Conservation (phyloP, 2,329 filamentous ascomycete genomes). For the Arthrobotrys musiformis region DNA sequence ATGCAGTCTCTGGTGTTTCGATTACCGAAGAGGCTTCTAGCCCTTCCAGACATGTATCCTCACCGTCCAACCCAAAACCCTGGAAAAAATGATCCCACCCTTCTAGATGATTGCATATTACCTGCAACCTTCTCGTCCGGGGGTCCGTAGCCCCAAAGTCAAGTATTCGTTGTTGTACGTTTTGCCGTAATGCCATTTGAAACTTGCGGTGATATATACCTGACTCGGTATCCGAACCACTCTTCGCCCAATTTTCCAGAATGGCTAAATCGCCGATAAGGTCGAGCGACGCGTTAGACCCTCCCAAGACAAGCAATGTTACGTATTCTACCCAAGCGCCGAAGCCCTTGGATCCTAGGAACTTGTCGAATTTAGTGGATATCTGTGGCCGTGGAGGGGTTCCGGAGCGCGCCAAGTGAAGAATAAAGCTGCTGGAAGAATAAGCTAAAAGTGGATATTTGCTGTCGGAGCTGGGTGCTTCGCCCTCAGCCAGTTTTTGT, state of each 20-base stretch:
- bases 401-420: conserved; percentile 3
- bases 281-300: background rate
- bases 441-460: background rate
- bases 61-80: no score
- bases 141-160: background rate
- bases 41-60: no score
- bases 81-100: no score
- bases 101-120: no score
- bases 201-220: no score
- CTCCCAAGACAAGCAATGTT: background rate
- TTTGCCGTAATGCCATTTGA: background rate
- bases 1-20: no score
- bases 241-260: no score
- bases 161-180: background rate
- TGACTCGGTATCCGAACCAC: no score
- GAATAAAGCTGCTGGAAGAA: background rate
- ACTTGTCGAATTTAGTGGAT: background rate
- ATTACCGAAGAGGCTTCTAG: no score
- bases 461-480: background rate
- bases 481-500: background rate
- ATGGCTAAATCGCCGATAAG: no score
- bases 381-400: no score
- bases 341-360: background rate
- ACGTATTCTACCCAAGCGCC: background rate
- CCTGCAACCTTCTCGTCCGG: background rate